Conservation (phyloP, 1,284 basidiomycete species). For the Pseudozyma pruni region DNA sequence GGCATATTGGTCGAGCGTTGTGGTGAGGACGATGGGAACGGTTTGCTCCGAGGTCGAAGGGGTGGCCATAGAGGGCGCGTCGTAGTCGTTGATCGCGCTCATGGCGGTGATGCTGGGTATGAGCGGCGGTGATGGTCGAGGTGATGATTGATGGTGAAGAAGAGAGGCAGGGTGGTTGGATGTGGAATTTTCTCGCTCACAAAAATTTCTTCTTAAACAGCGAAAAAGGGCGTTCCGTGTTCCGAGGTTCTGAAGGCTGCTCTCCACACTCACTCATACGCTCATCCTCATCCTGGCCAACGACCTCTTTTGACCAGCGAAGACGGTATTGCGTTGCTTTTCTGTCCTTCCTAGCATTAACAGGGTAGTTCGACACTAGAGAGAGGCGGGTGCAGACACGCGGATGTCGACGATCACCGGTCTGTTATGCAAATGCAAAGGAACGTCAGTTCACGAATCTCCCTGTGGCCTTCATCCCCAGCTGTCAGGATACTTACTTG, state of each 20-base stretch:
- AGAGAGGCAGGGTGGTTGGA: not conserved
- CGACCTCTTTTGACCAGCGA: too few relatives aligned
- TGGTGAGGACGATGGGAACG: conserved; percentile 54
- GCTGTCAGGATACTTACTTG: conserved; percentile 16
- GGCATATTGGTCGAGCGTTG: conserved; percentile 72
- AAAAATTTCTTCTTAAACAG: conserved; percentile 27
- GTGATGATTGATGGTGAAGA: conserved; percentile 2
- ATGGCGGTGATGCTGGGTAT: conserved; percentile 1
- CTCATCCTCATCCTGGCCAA: too few relatives aligned
- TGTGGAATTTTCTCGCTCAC: conserved; percentile 5
- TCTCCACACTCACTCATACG: too few relatives aligned
- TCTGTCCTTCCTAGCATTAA: too few relatives aligned
- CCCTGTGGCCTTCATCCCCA: too few relatives aligned
- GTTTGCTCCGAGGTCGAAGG: conserved; percentile 12
- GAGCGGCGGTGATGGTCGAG: not conserved
- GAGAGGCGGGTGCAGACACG: conserved; percentile 7
- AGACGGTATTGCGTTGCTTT: too few relatives aligned
- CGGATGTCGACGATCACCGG: conserved; percentile 36
- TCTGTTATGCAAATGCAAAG: not conserved
- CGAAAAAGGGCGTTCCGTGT: conserved; percentile 13
- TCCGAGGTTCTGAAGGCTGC: conserved; percentile 11
- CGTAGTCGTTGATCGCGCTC: conserved; percentile 30
- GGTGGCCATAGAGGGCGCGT: not conserved
- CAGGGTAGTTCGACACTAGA: too few relatives aligned
- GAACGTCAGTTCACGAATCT: too few relatives aligned